Percentiles rank a stretch among this genome's conserved stretches.
Evolutionary conservation across 2,329 filamentous ascomycete genomes (phyloP).

Genomic region (Venturia carpophila): DNA sequence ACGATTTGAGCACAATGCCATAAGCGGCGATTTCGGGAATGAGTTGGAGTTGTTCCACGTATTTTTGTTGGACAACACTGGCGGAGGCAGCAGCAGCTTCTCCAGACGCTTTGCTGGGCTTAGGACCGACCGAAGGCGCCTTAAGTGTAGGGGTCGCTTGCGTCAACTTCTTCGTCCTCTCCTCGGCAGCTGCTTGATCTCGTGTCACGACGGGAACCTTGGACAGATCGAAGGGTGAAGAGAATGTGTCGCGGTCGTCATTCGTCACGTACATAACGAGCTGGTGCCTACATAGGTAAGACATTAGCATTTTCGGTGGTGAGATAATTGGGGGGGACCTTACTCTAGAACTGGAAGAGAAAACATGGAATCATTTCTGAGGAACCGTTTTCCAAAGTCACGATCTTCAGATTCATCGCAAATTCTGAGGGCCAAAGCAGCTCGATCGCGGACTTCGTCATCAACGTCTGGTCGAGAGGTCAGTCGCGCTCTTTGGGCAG

Average conservation of each 20-base stretch:
- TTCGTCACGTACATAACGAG: slow-evolving; percentile 96
- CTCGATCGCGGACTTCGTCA: slow-evolving; percentile 93
- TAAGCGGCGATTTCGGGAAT: slow-evolving; percentile 90
- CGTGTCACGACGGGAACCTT: slow-evolving; percentile 88
- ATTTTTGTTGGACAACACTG: slow-evolving; percentile 75
- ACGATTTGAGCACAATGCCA: slow-evolving; percentile 87
- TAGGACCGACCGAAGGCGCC: slow-evolving; percentile 75
- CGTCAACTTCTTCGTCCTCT: slow-evolving; percentile 94
- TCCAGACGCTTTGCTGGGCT: slow-evolving; percentile 57
- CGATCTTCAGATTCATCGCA: slow-evolving; percentile 86
- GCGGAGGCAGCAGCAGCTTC: slow-evolving; percentile 70
- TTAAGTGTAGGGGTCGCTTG: slow-evolving; percentile 89
- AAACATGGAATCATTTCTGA: slow-evolving; percentile 96
- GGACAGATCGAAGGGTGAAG: slow-evolving; percentile 79
- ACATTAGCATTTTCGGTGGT: slow-evolving; percentile 32
- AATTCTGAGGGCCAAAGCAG: slow-evolving; percentile 61
- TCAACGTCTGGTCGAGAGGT: slow-evolving; percentile 58
- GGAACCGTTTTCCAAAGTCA: slow-evolving; percentile 75
- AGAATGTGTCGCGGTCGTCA: slow-evolving; percentile 78
- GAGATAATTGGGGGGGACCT: background rate
- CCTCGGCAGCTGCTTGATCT: slow-evolving; percentile 92
- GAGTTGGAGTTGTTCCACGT: slow-evolving; percentile 75
- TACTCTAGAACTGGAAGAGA: slow-evolving; percentile 60
- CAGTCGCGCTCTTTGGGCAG: background rate
- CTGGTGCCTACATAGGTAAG: slow-evolving; percentile 52